Base-by-base conservation (phyloP, 352 stramenopile species). In the Phytophthora citrophthora region DNA sequence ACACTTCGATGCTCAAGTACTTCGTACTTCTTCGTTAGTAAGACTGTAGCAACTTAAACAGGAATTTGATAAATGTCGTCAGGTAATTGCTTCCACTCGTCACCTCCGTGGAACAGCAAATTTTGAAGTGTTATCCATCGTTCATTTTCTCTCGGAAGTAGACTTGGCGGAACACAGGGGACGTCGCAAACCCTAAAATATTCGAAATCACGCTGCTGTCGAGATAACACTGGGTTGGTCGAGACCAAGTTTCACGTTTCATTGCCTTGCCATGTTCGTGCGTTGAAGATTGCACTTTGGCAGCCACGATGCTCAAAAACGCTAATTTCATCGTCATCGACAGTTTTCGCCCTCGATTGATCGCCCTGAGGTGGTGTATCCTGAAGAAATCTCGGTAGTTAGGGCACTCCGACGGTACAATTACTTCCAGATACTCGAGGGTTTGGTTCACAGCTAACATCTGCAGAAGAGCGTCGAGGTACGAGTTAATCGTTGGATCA, bases 401-500 rank as follows among this genome's bases (percentile, higher is more conserved):
- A 8, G 53, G 54, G 9, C 43, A 51, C 12, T 36, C 27, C 15
- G 16, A 29, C 23, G 58, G 49, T 7, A 54, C 49, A 18, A 45
- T 44, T 3, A 67, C 24, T 20, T 66, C 58, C 8, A 60, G n/a
- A 54, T 50, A 54, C n/a, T 54, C 58, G 6, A 66, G 18, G 15
- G 11, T 65, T 38, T 46, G 47, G 31, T 65, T 65, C 31, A 59
- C 39, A 31, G 34, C 20, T 15, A 65, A 23, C 48, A 65, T 48
- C 3, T 53, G 11, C 20, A 58, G 10, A 31, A 65, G 48, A 4
- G 23, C 40, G 34, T 60, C 53, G 20, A 61, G 40, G 16, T 52
- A 52, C 6, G 34, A 38, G 15, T 45, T 46, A 12, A 44, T 44
- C 10, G 8, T 34, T 2, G 40, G 12, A 15, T 36, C 20, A 52